A percentile compares a stretch with the other conserved stretches of the same genome.
These are phyloP conservation scores for Diaporthe amygdali DNA, from an alignment of 2,329 filamentous ascomycete species.

Conservation along the genomic window DNA sequence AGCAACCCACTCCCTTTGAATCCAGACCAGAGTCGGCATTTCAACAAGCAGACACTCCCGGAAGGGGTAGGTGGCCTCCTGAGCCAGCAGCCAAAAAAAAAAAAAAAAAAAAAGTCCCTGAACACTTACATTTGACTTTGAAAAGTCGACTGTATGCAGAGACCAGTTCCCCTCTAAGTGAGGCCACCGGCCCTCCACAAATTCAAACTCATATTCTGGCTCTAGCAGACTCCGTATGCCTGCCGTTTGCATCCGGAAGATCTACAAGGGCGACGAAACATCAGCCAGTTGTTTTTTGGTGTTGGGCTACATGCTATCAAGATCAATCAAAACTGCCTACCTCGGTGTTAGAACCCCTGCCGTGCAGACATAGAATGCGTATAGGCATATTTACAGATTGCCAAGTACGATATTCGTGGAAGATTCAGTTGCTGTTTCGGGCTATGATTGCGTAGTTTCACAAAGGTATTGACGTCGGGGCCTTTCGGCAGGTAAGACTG, in stretches of 20 bases:
- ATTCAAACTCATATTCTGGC: slow-evolving; percentile 24
- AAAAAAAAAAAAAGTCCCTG: too few relatives aligned
- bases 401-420: neutral
- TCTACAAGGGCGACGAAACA: slow-evolving; percentile 13
- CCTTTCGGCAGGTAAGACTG: neutral
- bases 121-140: slow-evolving; percentile 22
- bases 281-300: neutral
- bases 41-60: neutral
- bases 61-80: neutral
- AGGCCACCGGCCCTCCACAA: slow-evolving; percentile 24
- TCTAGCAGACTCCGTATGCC: slow-evolving; percentile 21
- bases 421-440: neutral
- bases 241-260: slow-evolving; percentile 25
- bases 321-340: neutral
- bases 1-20: neutral
- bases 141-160: slow-evolving; percentile 23
- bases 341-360: slow-evolving; percentile 21
- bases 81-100: neutral
- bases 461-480: neutral
- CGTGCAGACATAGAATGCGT: slow-evolving; percentile 19
- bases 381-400: slow-evolving; percentile 14
- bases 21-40: neutral
- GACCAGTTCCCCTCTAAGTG: slow-evolving; percentile 24
- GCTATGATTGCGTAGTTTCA: neutral
- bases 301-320: neutral